These are phyloP conservation scores for Endothia cerciana DNA, from an alignment of 2,329 filamentous ascomycete species.

Conservation along the genomic window DNA sequence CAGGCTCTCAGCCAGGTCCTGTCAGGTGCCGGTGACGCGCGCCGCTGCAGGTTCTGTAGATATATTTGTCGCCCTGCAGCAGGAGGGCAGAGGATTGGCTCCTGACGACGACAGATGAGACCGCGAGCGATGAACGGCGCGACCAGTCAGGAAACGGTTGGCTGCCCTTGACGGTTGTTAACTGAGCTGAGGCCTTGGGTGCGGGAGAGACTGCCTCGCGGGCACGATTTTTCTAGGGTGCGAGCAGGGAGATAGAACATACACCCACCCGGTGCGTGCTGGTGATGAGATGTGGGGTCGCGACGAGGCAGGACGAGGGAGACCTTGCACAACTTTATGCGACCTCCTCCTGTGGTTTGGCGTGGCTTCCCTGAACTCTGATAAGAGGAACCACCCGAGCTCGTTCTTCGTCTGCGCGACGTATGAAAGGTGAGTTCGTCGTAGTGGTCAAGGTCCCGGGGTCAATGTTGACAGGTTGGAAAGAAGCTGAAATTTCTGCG, in stretches of 20 bases:
- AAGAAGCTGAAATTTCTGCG: constrained; percentile 6
- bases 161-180: not conserved
- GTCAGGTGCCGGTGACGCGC: not conserved
- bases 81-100: not conserved
- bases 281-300: not conserved
- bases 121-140: not conserved
- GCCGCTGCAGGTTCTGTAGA: not conserved
- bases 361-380: constrained; percentile 1
- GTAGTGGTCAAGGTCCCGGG: not conserved
- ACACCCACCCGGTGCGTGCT: not conserved
- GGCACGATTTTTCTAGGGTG: not conserved
- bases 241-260: no score
- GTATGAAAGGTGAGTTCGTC: not conserved
- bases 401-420: not conserved
- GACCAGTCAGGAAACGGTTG: not conserved
- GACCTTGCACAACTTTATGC: constrained; percentile 4
- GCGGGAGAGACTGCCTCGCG: not conserved
- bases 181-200: not conserved
- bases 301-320: not conserved
- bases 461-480: constrained; percentile 8
- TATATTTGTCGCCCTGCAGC: not conserved
- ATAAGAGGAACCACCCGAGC: not conserved
- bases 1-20: no score
- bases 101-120: not conserved
- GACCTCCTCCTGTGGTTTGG: not conserved